Base-by-base conservation (phyloP, 345 rosid genomes). In the Moringa oleifera region DNA sequence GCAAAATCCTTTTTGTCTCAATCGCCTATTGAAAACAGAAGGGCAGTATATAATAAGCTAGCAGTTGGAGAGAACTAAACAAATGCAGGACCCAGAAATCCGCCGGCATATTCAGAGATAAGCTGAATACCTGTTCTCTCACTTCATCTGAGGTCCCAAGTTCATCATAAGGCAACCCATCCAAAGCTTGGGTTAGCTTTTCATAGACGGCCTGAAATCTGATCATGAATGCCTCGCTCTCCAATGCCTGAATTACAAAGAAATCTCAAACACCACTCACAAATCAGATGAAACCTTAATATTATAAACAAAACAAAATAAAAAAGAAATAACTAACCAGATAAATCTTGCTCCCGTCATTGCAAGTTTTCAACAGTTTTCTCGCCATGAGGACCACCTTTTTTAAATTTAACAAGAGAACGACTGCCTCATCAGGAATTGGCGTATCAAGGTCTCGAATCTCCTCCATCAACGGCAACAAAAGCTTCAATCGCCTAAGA, bases 321-420 rank as follows among this genome's bases (percentile, higher is more conserved):
- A 41, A 16, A 41, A 41, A n/a, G 25, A 59, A 57, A 63, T 20
- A 20, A 51, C 59, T 62, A 61, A 86, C 96, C 87, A 86, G 72
- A 75, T 66, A 80, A 49, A 86, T 86, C 79, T 88, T 91, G 88
- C 97, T 91, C 23, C 93, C 93, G 60, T 80, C 80, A 18, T 83
- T 84, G 71, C 96, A 88, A 61, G 70, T 65, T 55, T 56, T 74
- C 71, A 88, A 25, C 58, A 88, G 46, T 68, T 78, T 86, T 69
- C 18, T 81, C 0, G 88, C 85, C 55, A 62, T 15, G 20, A 75
- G 10, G 64, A 84, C 59, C 1, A 80, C 82, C 66, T 80, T 80
- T 74, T 80, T 84, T 69, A 86, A 57, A 45, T 66, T 71, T 20
- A 47, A 18, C 53, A 91, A 59, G 55, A 51, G 66, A 36, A 47